A percentile compares a stretch with the other conserved stretches of the same genome.
Conservation (phyloP, 2,329 filamentous ascomycete genomes). For the Penicillium vulpinum region DNA sequence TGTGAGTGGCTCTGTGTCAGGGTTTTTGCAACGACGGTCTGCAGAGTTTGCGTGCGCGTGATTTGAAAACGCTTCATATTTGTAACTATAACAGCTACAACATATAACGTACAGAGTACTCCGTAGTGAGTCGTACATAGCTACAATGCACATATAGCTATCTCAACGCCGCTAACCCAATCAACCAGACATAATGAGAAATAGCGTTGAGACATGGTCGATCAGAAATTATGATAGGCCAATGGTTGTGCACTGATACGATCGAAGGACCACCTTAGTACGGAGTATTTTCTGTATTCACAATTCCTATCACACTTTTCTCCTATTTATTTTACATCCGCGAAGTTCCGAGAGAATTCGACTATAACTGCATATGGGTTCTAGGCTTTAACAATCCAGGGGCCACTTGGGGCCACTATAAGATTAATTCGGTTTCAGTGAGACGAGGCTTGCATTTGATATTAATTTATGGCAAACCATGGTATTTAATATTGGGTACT, state of each 20-base stretch:
- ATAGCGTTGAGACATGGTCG: background rate
- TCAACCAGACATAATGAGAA: background rate
- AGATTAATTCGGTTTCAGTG: conserved; percentile 3
- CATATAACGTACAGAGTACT: background rate
- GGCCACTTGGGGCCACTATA: background rate
- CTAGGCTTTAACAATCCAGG: background rate
- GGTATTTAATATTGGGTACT: background rate
- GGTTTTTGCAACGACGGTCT: background rate
- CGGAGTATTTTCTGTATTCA: background rate
- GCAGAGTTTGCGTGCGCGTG: background rate
- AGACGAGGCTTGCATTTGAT: background rate
- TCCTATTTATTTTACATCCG: conserved; percentile 1
- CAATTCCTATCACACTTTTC: background rate
- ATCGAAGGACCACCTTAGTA: background rate
- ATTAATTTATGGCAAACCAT: background rate
- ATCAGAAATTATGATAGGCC: conserved; percentile 3
- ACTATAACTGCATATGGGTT: background rate
- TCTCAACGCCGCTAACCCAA: background rate
- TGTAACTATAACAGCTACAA: no score
- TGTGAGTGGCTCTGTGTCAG: background rate
- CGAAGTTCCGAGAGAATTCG: background rate
- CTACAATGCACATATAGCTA: background rate
- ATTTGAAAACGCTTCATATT: background rate
- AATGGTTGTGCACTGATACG: conserved; percentile 1
- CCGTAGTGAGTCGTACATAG: background rate